Evolutionary conservation across 1,284 basidiomycete genomes (phyloP).

Genomic region (Cutaneotrichosporon spelunceum): DNA sequence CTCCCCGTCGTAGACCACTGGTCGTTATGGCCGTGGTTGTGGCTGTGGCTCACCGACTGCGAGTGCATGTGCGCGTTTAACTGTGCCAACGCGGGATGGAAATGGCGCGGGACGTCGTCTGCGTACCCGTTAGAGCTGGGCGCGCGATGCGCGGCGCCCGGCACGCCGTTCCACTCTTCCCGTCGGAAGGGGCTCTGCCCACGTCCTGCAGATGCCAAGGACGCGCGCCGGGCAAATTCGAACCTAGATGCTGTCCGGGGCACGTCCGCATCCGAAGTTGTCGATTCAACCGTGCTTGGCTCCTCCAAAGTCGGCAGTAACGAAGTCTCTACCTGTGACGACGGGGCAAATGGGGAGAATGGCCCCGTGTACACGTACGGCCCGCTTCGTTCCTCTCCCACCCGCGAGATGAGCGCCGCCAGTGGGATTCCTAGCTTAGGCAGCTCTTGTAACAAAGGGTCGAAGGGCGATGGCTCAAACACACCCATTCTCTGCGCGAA

Average conservation of each 20-base stretch:
- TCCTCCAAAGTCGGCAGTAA: slow-evolving; percentile 16
- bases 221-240: slow-evolving; percentile 25
- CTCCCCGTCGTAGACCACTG: not conserved
- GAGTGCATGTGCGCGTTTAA: slow-evolving; percentile 18
- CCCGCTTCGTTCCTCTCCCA: slow-evolving; percentile 5
- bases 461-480: slow-evolving; percentile 43
- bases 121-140: slow-evolving; percentile 21
- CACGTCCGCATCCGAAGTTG: slow-evolving; percentile 11
- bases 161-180: slow-evolving; percentile 19
- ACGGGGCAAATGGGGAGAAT: slow-evolving; percentile 25
- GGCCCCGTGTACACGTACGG: slow-evolving; percentile 20
- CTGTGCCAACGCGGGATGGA: slow-evolving; percentile 26
- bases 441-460: slow-evolving; percentile 27
- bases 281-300: slow-evolving; percentile 1
- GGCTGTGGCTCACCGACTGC: not conserved
- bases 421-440: slow-evolving; percentile 29
- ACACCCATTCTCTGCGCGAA: slow-evolving; percentile 26
- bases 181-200: slow-evolving; percentile 24
- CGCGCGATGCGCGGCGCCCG: slow-evolving; percentile 8
- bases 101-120: slow-evolving; percentile 18
- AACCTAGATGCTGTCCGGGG: slow-evolving; percentile 23
- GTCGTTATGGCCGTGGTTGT: not conserved
- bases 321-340: slow-evolving; percentile 19
- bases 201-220: slow-evolving; percentile 11
- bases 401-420: slow-evolving; percentile 20